A percentile compares a stretch with the other conserved stretches of the same genome.
These are phyloP conservation scores for Suhomyces tanzawaensis DNA, from an alignment of 805 yeast species.

Conservation along the genomic window DNA sequence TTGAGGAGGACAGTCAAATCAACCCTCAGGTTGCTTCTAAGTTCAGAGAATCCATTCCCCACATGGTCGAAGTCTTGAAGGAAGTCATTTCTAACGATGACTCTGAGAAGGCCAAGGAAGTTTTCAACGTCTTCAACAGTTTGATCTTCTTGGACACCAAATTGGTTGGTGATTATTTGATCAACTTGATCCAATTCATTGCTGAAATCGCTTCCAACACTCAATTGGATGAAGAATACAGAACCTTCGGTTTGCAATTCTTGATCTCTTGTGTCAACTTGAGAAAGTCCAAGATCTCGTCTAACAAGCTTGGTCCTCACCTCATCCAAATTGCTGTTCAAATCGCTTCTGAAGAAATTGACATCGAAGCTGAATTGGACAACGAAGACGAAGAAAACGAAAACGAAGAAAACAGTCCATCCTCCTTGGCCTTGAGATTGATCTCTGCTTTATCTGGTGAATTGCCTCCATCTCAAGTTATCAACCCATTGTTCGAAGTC, in stretches of 20 bases:
- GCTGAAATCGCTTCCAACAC: slow-evolving; percentile 69
- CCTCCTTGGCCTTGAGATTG: slow-evolving; percentile 74
- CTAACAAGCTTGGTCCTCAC: slow-evolving; percentile 80
- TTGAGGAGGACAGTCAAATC: slow-evolving; percentile 58
- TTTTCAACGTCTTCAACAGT: slow-evolving; percentile 83
- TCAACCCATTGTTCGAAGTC: slow-evolving; percentile 71
- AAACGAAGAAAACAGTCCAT: slow-evolving; percentile 84
- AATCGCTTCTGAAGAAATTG: slow-evolving; percentile 73
- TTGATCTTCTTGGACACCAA: slow-evolving; percentile 73
- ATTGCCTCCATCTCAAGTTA: slow-evolving; percentile 90
- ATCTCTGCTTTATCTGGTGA: slow-evolving; percentile 75
- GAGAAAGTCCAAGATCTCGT: slow-evolving; percentile 76
- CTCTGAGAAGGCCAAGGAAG: slow-evolving; percentile 63
- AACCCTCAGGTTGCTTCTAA: slow-evolving; percentile 43
- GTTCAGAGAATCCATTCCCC: slow-evolving; percentile 69
- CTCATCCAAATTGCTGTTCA: slow-evolving; percentile 70
- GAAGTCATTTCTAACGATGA: slow-evolving; percentile 72
- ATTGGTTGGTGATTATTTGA: slow-evolving; percentile 72
- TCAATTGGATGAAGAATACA: slow-evolving; percentile 70
- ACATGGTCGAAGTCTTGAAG: slow-evolving; percentile 77
- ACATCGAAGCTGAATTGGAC: slow-evolving; percentile 72
- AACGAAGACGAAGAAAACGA: slow-evolving; percentile 88
- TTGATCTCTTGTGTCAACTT: slow-evolving; percentile 73
- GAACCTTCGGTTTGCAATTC: slow-evolving; percentile 81
- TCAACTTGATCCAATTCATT: slow-evolving; percentile 68